Conservation (phyloP, 2,329 filamentous ascomycete species). For the Aspergillus fumigatiaffinis region DNA sequence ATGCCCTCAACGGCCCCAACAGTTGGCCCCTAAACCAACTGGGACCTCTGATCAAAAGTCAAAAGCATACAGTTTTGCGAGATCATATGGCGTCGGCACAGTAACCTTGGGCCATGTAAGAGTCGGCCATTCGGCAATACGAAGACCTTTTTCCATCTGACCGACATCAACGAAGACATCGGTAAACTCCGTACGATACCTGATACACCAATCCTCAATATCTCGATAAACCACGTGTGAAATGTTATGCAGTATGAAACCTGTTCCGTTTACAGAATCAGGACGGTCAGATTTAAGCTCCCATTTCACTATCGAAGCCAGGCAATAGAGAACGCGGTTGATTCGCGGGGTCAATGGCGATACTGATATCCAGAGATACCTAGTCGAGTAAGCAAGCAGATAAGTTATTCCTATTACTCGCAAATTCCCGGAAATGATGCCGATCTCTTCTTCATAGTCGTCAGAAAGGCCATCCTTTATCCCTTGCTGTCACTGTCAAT, state of each 20-base stretch:
- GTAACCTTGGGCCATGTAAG: neutral
- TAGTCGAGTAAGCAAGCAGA: neutral
- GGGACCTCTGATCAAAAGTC: neutral
- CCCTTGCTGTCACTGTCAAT: neutral
- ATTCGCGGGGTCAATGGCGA: neutral
- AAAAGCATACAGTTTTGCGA: neutral
- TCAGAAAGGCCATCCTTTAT: neutral
- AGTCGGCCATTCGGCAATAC: neutral
- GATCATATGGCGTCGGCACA: too few relatives aligned
- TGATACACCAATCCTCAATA: neutral
- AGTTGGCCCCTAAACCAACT: neutral
- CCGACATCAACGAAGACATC: neutral
- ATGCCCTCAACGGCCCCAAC: neutral
- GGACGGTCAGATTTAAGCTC: neutral
- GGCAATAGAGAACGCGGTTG: neutral
- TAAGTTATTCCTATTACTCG: neutral
- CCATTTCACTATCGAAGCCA: neutral
- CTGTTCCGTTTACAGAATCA: too few relatives aligned
- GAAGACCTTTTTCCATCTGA: neutral
- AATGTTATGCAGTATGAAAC: neutral
- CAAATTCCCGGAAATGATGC: neutral
- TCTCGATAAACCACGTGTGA: neutral
- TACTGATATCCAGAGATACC: too few relatives aligned
- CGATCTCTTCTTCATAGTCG: neutral
- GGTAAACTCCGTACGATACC: neutral